A percentile compares a stretch with the other conserved stretches of the same genome.
Evolutionary conservation across 1,284 basidiomycete genomes (phyloP).

Genomic region (Fereydounia khargensis): DNA sequence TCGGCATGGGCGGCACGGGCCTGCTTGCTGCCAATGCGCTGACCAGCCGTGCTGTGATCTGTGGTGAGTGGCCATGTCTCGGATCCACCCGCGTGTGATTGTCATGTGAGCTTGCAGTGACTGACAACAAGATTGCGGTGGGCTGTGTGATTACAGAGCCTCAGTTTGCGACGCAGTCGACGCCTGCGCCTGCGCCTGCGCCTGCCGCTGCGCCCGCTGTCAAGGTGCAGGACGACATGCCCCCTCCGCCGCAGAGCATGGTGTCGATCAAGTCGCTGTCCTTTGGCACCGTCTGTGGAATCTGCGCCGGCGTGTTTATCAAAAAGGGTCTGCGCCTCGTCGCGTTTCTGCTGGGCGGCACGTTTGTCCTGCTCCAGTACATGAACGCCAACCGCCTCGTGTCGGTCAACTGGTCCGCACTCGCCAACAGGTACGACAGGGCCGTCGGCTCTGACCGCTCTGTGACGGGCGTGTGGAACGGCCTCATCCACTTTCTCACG

Average conservation of each 20-base stretch:
- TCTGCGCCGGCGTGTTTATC: constrained; percentile 88
- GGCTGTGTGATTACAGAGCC: no score
- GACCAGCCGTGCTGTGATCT: no score
- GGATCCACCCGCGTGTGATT: no score
- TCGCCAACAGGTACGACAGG: constrained; percentile 67
- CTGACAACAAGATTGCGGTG: no score
- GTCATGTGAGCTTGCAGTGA: no score
- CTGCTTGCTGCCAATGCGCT: no score
- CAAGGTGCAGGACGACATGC: no score
- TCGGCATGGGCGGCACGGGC: no score
- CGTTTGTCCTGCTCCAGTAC: constrained; percentile 52
- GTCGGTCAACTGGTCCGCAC: constrained; percentile 74
- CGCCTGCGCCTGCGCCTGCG: no score
- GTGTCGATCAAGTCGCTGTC: constrained; percentile 77
- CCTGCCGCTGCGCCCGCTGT: no score
- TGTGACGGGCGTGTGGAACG: constrained; percentile 63
- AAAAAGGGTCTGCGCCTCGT: constrained; percentile 84
- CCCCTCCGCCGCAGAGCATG: constrained; percentile 68
- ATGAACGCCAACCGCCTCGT: constrained; percentile 61
- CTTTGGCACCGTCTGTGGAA: constrained; percentile 73
- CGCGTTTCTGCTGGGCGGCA: constrained; percentile 74
- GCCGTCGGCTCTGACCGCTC: constrained; percentile 65
- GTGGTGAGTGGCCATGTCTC: no score
- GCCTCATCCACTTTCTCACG: constrained; percentile 80
- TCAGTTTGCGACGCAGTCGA: no score